Evolutionary conservation across 2,329 filamentous ascomycete genomes (phyloP).

Genomic region (Chaetomiaceae sp.): DNA sequence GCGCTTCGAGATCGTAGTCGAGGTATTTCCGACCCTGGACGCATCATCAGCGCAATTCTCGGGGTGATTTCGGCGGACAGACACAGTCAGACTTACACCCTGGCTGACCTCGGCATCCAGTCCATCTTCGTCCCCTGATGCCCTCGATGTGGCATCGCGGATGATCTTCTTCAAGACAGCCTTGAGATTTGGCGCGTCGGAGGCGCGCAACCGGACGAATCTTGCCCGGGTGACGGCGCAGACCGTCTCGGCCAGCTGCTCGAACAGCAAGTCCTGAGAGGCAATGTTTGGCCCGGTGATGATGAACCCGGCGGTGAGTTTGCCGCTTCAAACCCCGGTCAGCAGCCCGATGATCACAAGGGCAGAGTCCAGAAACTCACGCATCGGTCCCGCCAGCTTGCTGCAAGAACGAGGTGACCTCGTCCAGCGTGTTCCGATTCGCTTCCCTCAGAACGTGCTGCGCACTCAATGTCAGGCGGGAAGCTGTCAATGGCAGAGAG

Average conservation of each 20-base stretch:
- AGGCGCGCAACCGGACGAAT: constrained; percentile 62
- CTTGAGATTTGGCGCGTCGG: constrained; percentile 68
- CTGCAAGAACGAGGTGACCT: constrained; percentile 51
- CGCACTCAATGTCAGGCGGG: not conserved
- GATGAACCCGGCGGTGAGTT: constrained; percentile 64
- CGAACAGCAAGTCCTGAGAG: constrained; percentile 67
- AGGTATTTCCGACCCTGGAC: constrained; percentile 57
- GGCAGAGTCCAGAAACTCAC: too few species aligned
- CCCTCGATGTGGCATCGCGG: constrained; percentile 51
- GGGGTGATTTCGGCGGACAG: not conserved
- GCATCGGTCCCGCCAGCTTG: constrained; percentile 29
- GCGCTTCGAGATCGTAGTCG: constrained; percentile 70
- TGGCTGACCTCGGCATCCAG: constrained; percentile 38
- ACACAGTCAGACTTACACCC: constrained; percentile 36
- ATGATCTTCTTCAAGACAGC: constrained; percentile 67
- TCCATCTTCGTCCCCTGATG: constrained; percentile 47
- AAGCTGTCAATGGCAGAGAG: not conserved
- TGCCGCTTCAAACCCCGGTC: constrained; percentile 32
- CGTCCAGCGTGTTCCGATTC: constrained; percentile 53
- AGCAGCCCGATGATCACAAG: too few species aligned
- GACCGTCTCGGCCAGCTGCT: constrained; percentile 58
- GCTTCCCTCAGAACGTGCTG: constrained; percentile 53
- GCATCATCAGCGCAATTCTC: not conserved
- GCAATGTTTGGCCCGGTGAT: constrained; percentile 74
- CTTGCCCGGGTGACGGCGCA: constrained; percentile 41